A percentile compares a stretch with the other conserved stretches of the same genome.
Evolutionary conservation across 2,329 filamentous ascomycete genomes (phyloP).

Genomic region (Plenodomus biglobosus): DNA sequence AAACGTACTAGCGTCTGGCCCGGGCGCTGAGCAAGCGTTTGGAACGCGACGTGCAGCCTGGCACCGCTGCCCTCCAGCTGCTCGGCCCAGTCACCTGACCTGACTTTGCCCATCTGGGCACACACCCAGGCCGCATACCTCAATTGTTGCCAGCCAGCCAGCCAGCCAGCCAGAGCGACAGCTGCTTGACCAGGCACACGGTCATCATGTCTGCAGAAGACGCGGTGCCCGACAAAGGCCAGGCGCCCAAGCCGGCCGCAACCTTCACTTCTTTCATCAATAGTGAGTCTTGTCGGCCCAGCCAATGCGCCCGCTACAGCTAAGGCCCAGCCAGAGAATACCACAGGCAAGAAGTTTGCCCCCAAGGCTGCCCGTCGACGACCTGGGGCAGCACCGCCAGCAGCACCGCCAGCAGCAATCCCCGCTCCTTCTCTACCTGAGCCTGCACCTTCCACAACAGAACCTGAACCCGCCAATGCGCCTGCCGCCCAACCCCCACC

Average conservation of each 20-base stretch:
- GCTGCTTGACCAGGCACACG: neutral
- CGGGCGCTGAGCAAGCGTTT: neutral
- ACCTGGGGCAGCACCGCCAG: slow-evolving; percentile 37
- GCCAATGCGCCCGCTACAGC: slow-evolving; percentile 11
- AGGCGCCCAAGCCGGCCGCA: slow-evolving; percentile 14
- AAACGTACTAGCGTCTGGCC: slow-evolving; percentile 11
- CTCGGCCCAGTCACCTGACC: neutral
- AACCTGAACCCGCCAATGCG: neutral
- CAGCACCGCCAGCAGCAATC: slow-evolving; percentile 14
- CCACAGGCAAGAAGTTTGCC: slow-evolving; percentile 52
- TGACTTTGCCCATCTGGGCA: too few relatives aligned
- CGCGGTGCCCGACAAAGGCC: slow-evolving; percentile 14
- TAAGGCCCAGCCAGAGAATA: slow-evolving; percentile 37
- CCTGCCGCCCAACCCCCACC: too few relatives aligned
- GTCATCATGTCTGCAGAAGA: slow-evolving; percentile 35
- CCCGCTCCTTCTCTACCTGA: slow-evolving; percentile 2
- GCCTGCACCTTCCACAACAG: neutral
- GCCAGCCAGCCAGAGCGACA: neutral
- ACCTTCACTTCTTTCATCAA: slow-evolving; percentile 37
- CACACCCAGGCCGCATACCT: too few relatives aligned
- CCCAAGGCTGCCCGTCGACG: slow-evolving; percentile 51
- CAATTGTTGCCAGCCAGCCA: neutral
- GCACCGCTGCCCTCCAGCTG: too few relatives aligned
- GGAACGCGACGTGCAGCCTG: neutral
- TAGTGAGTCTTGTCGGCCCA: slow-evolving; percentile 20